These are phyloP conservation scores for Phytophthora boehmeriae DNA, from an alignment of 352 stramenopile genomes.

Conservation along the genomic window DNA sequence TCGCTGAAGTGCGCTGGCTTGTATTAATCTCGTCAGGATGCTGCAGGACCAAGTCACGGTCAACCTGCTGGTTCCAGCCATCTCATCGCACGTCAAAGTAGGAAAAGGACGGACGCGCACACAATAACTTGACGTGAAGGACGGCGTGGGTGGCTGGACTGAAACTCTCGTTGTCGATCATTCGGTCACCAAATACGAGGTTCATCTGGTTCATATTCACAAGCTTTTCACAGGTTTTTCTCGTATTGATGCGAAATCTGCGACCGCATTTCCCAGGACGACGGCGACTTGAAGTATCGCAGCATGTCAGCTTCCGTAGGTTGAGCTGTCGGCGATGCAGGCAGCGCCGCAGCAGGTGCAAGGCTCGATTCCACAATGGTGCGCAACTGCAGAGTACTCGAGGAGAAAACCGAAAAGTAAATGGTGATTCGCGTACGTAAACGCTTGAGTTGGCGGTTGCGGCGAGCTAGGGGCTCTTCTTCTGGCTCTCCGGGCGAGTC, in stretches of 20 bases:
- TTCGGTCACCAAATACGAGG: too few species aligned
- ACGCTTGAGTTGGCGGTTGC: slow-evolving; percentile 23
- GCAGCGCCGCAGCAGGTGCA: slow-evolving; percentile 30
- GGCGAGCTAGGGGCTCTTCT: slow-evolving; percentile 46
- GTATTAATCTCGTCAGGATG: background rate
- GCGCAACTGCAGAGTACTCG: slow-evolving; percentile 51
- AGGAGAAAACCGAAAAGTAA: slow-evolving; percentile 66
- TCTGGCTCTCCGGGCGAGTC: slow-evolving; percentile 54
- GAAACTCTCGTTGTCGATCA: background rate
- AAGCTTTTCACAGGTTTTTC: slow-evolving; percentile 35
- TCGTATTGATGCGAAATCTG: slow-evolving; percentile 70
- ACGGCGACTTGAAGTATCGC: slow-evolving; percentile 75
- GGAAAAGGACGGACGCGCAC: slow-evolving; percentile 23
- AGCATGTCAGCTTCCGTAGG: slow-evolving; percentile 68
- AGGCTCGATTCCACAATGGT: slow-evolving; percentile 73
- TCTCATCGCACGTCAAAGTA: slow-evolving; percentile 7
- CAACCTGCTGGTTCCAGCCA: slow-evolving; percentile 4
- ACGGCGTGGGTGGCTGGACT: slow-evolving; percentile 2
- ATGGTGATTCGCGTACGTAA: slow-evolving; percentile 67
- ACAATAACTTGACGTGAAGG: slow-evolving; percentile 17
- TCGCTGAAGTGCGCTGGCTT: background rate
- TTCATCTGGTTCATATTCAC: slow-evolving; percentile 21
- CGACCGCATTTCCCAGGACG: slow-evolving; percentile 69
- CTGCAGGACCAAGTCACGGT: background rate
- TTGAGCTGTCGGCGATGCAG: slow-evolving; percentile 23